These are phyloP conservation scores for Fraxinus anomala DNA, from an alignment of 257 asterid genomes.

Conservation along the genomic window DNA sequence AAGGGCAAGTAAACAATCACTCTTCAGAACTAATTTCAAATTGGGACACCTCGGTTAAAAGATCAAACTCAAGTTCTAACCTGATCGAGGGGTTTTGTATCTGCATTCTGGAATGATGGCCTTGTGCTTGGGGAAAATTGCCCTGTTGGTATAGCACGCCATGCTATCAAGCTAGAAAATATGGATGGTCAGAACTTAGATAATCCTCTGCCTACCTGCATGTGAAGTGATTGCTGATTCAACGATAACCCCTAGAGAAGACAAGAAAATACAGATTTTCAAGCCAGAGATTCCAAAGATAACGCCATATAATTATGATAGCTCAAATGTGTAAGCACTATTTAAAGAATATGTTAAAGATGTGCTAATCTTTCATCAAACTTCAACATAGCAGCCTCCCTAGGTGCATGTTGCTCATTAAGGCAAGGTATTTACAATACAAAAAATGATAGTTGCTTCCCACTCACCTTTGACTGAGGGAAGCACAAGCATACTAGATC, in stretches of 20 bases:
- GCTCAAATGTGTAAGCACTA: neutral
- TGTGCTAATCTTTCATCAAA: neutral
- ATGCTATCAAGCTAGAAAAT: constrained; percentile 43
- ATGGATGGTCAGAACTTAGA: neutral
- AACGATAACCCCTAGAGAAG: neutral
- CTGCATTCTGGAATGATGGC: constrained; percentile 41
- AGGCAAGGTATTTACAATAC: neutral
- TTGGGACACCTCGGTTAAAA: neutral
- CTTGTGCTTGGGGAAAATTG: constrained; percentile 33
- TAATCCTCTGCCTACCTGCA: neutral
- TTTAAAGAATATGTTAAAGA: neutral
- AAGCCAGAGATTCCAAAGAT: neutral
- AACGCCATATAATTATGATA: no score
- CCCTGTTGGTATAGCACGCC: constrained; percentile 49
- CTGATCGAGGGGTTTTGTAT: constrained; percentile 42
- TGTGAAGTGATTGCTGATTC: neutral
- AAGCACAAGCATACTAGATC: neutral
- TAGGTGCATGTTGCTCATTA: neutral
- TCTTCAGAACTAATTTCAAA: neutral
- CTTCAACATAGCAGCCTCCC: neutral
- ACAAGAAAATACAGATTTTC: neutral
- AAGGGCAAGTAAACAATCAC: neutral
- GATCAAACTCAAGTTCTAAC: constrained; percentile 24
- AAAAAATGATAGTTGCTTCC: neutral
- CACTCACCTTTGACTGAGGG: neutral